These are phyloP conservation scores for Lasiosphaeria hispida DNA, from an alignment of 495 filamentous ascomycete species.

Conservation along the genomic window DNA sequence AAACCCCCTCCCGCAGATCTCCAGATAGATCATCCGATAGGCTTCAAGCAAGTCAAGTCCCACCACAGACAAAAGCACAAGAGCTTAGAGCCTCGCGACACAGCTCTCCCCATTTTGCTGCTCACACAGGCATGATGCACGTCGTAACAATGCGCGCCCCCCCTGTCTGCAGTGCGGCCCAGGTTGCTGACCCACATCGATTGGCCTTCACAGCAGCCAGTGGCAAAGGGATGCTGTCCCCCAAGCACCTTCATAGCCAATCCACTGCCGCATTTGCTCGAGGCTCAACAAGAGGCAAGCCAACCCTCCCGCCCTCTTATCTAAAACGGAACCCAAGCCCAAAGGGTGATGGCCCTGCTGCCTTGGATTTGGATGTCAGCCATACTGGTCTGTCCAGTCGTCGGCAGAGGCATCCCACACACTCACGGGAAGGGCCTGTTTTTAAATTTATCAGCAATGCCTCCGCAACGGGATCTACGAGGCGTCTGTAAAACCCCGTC, in stretches of 20 bases:
- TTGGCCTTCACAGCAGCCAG: neutral
- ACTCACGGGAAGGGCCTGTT: conserved; percentile 5
- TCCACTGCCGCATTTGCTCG: too few species aligned
- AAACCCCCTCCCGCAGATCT: neutral
- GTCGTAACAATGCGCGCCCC: neutral
- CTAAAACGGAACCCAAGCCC: too few species aligned
- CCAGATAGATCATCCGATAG: neutral
- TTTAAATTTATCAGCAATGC: neutral
- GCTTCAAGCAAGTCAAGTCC: too few species aligned
- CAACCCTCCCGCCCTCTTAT: too few species aligned
- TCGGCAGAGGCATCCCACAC: neutral
- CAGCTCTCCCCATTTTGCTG: neutral
- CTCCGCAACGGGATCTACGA: neutral
- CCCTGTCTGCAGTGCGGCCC: neutral
- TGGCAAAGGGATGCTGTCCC: too few species aligned
- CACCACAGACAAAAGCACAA: too few species aligned
- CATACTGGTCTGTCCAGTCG: neutral
- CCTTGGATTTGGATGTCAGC: neutral
- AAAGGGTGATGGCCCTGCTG: too few species aligned
- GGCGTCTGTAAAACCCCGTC: neutral
- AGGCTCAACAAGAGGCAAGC: too few species aligned
- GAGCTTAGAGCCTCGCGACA: too few species aligned
- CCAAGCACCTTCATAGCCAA: too few species aligned
- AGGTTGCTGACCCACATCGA: neutral
- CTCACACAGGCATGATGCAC: neutral